phyloP scores from a whole-genome alignment of 2,329 filamentous ascomycete genomes.

The Aspergillus sp. region DNA sequence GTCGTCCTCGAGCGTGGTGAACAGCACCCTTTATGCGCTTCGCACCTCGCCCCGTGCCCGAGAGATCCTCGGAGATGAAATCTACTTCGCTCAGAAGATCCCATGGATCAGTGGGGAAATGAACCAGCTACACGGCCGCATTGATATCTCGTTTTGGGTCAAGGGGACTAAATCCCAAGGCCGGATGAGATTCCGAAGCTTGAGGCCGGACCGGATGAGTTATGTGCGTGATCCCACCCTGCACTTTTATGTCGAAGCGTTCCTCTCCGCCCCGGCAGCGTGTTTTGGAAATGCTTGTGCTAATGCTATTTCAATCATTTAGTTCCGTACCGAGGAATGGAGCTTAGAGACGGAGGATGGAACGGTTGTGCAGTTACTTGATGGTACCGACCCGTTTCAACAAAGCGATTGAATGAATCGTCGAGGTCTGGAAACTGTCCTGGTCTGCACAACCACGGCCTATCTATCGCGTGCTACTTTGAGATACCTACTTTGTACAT shows the following conservation, averaged over 20 bases:
- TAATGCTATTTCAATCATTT: constrained; percentile 11
- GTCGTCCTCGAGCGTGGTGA: constrained; percentile 80
- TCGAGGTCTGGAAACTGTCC: not conserved
- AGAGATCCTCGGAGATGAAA: constrained; percentile 78
- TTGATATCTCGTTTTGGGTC: constrained; percentile 84
- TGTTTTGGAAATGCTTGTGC: constrained; percentile 4
- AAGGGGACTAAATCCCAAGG: constrained; percentile 72
- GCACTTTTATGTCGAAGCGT: no score
- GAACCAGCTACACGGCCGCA: constrained; percentile 88
- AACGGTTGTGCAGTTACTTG: constrained; percentile 72
- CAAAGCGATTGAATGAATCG: constrained; percentile 42
- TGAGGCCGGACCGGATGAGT: constrained; percentile 64
- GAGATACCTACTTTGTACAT: not conserved
- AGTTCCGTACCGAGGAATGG: constrained; percentile 91
- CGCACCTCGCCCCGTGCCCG: constrained; percentile 75
- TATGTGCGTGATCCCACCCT: constrained; percentile 46
- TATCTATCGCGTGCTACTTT: not conserved
- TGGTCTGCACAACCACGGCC: not conserved
- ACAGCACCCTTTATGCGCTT: constrained; percentile 85
- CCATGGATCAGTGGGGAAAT: constrained; percentile 85
- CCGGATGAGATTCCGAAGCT: constrained; percentile 77
- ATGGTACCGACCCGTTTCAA: constrained; percentile 67
- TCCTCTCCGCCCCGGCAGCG: not conserved
- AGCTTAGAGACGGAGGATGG: constrained; percentile 70
- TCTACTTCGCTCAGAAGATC: constrained; percentile 75